Conservation (phyloP, 2,329 filamentous ascomycete species). For the Cladophialophora yegresii region DNA sequence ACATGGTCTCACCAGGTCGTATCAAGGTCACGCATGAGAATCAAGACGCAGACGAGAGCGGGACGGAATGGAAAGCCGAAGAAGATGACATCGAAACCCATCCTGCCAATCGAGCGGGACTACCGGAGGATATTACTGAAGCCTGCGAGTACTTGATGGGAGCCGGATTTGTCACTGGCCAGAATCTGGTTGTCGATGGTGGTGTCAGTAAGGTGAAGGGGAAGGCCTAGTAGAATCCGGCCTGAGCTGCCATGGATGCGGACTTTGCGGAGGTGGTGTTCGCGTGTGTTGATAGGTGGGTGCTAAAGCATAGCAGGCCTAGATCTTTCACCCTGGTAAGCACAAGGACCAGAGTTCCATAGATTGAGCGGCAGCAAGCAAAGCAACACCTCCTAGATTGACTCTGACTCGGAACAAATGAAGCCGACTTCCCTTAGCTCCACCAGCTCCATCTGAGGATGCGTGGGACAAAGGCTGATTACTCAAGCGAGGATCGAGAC, state of each 20-base stretch:
- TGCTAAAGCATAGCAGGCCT: not conserved
- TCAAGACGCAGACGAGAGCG: slow-evolving; percentile 49
- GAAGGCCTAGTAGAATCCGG: slow-evolving; percentile 12
- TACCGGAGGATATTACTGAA: slow-evolving; percentile 51
- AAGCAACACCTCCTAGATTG: not conserved
- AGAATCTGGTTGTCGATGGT: slow-evolving; percentile 37
- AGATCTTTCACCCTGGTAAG: not conserved
- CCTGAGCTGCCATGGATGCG: not conserved
- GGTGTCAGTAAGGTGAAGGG: slow-evolving; percentile 36
- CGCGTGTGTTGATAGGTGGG: not conserved
- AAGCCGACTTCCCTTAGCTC: not conserved
- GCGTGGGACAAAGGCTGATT: not conserved
- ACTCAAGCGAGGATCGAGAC: slow-evolving; percentile 15
- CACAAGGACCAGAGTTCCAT: not conserved
- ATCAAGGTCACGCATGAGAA: slow-evolving; percentile 54
- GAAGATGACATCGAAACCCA: slow-evolving; percentile 49
- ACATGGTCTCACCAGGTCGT: slow-evolving; percentile 50
- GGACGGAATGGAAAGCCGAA: slow-evolving; percentile 44
- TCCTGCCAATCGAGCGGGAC: slow-evolving; percentile 49
- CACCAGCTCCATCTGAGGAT: not conserved
- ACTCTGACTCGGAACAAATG: not conserved
- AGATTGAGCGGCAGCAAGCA: not conserved
- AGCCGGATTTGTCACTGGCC: slow-evolving; percentile 36
- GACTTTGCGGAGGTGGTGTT: not conserved
- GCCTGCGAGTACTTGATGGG: slow-evolving; percentile 43